Evolutionary conservation across 139 green algal species (phyloP).

Genomic region (Haematococcus sp.): DNA sequence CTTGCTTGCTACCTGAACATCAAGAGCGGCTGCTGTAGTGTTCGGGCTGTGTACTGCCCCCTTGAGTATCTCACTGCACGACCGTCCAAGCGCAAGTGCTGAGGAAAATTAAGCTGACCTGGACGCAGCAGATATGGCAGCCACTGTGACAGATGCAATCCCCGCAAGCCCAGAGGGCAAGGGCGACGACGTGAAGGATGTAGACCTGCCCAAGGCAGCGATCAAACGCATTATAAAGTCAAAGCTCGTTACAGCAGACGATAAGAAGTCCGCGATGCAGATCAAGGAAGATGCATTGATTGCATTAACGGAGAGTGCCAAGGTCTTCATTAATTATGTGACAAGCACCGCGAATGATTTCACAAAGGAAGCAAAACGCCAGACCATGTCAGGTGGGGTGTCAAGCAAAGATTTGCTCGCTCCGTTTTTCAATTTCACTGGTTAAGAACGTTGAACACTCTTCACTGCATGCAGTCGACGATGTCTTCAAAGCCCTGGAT

Average conservation of each 20-base stretch:
- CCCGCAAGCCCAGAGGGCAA: too few relatives aligned
- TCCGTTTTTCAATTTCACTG: background rate
- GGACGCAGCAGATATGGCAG: too few relatives aligned
- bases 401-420: background rate
- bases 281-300: conserved; percentile 77
- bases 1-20: too few relatives aligned
- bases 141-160: too few relatives aligned
- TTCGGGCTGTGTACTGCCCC: too few relatives aligned
- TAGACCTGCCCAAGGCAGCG: too few relatives aligned
- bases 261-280: conserved; percentile 44
- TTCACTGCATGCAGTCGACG: conserved; percentile 45
- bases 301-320: conserved; percentile 75
- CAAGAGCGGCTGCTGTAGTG: too few relatives aligned
- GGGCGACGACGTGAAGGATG: too few relatives aligned
- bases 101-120: too few relatives aligned
- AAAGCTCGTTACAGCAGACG: background rate
- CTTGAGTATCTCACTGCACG: too few relatives aligned
- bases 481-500: conserved; percentile 74
- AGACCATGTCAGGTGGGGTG: conserved; percentile 56
- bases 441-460: conserved; percentile 6
- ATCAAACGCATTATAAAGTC: too few relatives aligned
- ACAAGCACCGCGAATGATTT: conserved; percentile 84
- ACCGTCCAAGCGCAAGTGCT: too few relatives aligned
- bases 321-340: conserved; percentile 89
- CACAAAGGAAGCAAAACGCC: conserved; percentile 73